A percentile compares a stretch with the other conserved stretches of the same genome.
phyloP scores from a whole-genome alignment of 2,329 filamentous ascomycete genomes.

The Seiridium cupressi region DNA sequence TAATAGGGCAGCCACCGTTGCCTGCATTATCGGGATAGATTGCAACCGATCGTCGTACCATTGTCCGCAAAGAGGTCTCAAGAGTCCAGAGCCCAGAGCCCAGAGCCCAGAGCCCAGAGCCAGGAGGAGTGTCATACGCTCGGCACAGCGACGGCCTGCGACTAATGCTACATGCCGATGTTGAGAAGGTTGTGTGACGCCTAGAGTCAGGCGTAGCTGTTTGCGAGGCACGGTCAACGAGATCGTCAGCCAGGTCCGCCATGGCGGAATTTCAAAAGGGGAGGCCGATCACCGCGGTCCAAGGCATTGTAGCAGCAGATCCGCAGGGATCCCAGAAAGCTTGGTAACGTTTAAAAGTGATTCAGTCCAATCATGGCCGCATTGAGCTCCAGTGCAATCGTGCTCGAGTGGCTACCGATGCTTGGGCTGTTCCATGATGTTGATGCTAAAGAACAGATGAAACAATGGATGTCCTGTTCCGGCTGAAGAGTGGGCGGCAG shows the following conservation, averaged over 20 bases:
- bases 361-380: background rate
- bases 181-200: background rate
- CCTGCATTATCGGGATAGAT: background rate
- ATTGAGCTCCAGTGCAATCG: background rate
- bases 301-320: constrained; percentile 1
- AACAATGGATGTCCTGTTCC: constrained; percentile 2
- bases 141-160: background rate
- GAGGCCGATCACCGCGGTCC: background rate
- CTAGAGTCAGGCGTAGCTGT: background rate
- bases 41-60: background rate
- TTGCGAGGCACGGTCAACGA: background rate
- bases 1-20: constrained; percentile 1
- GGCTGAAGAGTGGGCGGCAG: background rate
- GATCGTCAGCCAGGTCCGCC: background rate
- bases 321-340: constrained; percentile 4
- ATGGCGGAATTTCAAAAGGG: background rate
- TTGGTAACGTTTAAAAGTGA: background rate
- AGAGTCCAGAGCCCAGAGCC: background rate
- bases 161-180: background rate
- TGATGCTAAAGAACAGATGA: constrained; percentile 1
- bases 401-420: background rate
- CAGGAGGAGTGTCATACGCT: background rate
- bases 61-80: background rate
- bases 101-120: background rate
- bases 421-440: constrained; percentile 4